These are phyloP conservation scores for Neophaeococcomyces mojaviensis DNA, from an alignment of 2,329 filamentous ascomycete genomes.

Conservation along the genomic window DNA sequence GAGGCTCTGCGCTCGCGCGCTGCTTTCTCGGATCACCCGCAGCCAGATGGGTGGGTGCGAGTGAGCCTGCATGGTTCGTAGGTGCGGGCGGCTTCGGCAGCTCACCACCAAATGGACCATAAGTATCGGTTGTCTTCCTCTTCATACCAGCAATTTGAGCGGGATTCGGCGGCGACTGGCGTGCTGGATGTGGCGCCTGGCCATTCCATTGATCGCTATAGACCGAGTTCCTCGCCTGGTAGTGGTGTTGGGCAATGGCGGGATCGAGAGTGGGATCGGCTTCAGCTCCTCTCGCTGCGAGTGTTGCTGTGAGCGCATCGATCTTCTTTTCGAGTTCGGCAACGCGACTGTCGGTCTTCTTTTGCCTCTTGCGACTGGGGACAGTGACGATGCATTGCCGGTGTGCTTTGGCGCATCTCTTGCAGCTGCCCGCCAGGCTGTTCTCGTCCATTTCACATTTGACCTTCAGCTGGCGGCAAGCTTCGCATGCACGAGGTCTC, in stretches of 20 bases:
- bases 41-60: conserved; percentile 6
- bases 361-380: conserved; percentile 71
- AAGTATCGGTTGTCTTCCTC: conserved; percentile 16
- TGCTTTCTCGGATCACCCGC: conserved; percentile 11
- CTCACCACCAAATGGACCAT: conserved; percentile 22
- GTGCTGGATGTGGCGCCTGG: conserved; percentile 10
- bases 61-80: conserved; percentile 11
- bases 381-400: conserved; percentile 69
- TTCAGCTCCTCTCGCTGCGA: conserved; percentile 50
- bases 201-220: conserved; percentile 19
- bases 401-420: conserved; percentile 73
- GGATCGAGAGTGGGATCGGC: conserved; percentile 18
- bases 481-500: conserved; percentile 65
- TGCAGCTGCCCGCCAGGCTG: conserved; percentile 58
- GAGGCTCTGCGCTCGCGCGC: conserved; percentile 12
- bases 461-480: conserved; percentile 69
- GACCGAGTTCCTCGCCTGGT: conserved; percentile 8
- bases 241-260: conserved; percentile 14
- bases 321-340: conserved; percentile 90
- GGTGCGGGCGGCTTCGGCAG: conserved; percentile 14
- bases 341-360: conserved; percentile 84
- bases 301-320: conserved; percentile 72
- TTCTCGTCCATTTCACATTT: conserved; percentile 70
- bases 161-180: conserved; percentile 11
- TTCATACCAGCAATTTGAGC: conserved; percentile 16